Evolutionary conservation across 2,329 filamentous ascomycete genomes (phyloP).

Genomic region (Hirsutella minnesotensis): DNA sequence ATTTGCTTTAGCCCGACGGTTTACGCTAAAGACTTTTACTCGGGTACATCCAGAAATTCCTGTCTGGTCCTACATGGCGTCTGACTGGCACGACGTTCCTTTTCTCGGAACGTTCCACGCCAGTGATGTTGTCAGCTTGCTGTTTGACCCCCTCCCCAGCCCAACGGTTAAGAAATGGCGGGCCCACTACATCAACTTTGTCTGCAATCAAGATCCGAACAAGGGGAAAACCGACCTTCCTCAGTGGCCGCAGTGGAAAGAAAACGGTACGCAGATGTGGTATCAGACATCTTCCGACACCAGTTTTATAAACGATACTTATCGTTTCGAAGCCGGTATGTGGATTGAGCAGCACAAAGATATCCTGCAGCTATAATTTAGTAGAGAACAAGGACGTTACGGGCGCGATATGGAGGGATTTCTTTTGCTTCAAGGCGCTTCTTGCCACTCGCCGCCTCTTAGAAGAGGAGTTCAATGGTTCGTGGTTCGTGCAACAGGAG

Average conservation of each 20-base stretch:
- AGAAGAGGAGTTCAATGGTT: no score
- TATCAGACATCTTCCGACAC: no score
- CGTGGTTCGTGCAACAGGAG: no score
- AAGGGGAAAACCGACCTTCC: slow-evolving; percentile 26
- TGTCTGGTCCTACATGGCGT: slow-evolving; percentile 63
- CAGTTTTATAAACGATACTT: no score
- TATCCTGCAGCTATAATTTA: no score
- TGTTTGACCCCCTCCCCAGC: slow-evolving; percentile 52
- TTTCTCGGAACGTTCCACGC: slow-evolving; percentile 70
- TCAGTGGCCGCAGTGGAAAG: slow-evolving; percentile 30
- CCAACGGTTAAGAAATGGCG: slow-evolving; percentile 48
- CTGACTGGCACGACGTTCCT: slow-evolving; percentile 59
- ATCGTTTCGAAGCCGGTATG: no score
- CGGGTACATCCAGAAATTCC: slow-evolving; percentile 43
- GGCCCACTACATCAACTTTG: slow-evolving; percentile 61
- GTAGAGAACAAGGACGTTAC: no score
- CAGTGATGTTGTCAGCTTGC: slow-evolving; percentile 57
- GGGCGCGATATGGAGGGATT: no score
- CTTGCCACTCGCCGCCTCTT: no score
- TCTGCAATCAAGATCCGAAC: slow-evolving; percentile 62
- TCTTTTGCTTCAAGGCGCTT: no score
- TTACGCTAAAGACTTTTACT: slow-evolving; percentile 40
- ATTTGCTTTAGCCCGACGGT: slow-evolving; percentile 60
- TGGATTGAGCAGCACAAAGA: no score
- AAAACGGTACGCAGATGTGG: slow-evolving; percentile 36